Conservation (phyloP, 2,329 filamentous ascomycete species). For the Botryosphaeria agaves region DNA sequence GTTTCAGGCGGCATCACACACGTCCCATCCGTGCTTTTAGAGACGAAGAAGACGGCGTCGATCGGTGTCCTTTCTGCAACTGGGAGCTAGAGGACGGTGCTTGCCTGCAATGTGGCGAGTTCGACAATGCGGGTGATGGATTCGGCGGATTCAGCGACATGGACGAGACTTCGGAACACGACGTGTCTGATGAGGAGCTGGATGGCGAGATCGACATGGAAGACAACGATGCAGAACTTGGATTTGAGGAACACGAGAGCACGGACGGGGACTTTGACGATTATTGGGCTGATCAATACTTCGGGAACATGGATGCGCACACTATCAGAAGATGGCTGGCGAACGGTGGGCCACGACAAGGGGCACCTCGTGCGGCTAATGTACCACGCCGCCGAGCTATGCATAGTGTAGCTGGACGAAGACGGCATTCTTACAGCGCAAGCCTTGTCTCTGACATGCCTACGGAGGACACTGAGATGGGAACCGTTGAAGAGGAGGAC, state of each 20-base stretch:
- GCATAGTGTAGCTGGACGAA: slow-evolving; percentile 23
- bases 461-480: slow-evolving; percentile 20
- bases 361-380: no score
- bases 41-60: slow-evolving; percentile 41
- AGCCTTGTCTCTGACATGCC: slow-evolving; percentile 22
- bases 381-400: slow-evolving; percentile 14
- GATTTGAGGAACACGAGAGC: slow-evolving; percentile 13
- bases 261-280: slow-evolving; percentile 13
- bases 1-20: no score
- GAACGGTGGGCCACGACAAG: slow-evolving; percentile 17
- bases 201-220: slow-evolving; percentile 27
- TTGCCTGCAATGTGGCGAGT: slow-evolving; percentile 35
- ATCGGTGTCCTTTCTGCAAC: slow-evolving; percentile 43
- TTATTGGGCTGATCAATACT: slow-evolving; percentile 12
- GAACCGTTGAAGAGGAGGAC: slow-evolving; percentile 23
- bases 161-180: slow-evolving; percentile 22
- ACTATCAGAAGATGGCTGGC: slow-evolving; percentile 5
- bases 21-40: slow-evolving; percentile 29
- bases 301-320: slow-evolving; percentile 8
- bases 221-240: slow-evolving; percentile 11
- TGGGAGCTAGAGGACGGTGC: slow-evolving; percentile 45
- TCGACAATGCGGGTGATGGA: slow-evolving; percentile 24
- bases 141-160: slow-evolving; percentile 27
- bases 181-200: slow-evolving; percentile 15
- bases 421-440: slow-evolving; percentile 18